phyloP scores from a whole-genome alignment of 192 early-diverging fungal genomes.

The Backusella tuberculispora region DNA sequence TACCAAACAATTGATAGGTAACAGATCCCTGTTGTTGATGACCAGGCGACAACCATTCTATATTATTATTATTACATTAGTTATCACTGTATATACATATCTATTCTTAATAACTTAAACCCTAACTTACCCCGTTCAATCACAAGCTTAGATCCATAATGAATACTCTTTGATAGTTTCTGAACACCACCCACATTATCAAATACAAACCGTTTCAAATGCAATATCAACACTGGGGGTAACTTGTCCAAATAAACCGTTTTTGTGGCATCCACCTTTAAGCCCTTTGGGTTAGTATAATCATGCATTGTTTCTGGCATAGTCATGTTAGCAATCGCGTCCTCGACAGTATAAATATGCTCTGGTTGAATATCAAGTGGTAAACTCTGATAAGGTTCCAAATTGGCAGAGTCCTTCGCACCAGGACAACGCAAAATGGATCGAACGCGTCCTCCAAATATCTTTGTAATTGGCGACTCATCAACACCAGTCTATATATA shows the following conservation, averaged over 20 bases:
- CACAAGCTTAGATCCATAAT: conserved; percentile 66
- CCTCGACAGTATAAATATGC: conserved; percentile 77
- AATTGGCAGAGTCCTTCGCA: conserved; percentile 76
- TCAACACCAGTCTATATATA: conserved; percentile 57
- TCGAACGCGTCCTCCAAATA: conserved; percentile 86
- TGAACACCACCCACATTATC: conserved; percentile 70
- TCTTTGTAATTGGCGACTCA: conserved; percentile 80
- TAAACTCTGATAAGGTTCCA: conserved; percentile 89
- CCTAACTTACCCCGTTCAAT: conserved; percentile 58
- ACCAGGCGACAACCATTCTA: conserved; percentile 66
- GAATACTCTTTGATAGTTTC: conserved; percentile 88
- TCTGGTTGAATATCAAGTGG: conserved; percentile 82
- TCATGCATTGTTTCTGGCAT: conserved; percentile 82
- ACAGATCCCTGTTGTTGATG: conserved; percentile 46
- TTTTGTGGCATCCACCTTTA: conserved; percentile 71
- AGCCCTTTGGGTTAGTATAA: conserved; percentile 60
- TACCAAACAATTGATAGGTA: conserved; percentile 77
- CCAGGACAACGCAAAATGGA: conserved; percentile 76
- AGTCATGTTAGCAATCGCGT: conserved; percentile 82
- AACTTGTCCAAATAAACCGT: conserved; percentile 79
- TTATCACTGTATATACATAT: neutral
- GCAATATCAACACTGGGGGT: conserved; percentile 91
- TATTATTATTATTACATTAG: neutral
- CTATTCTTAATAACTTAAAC: neutral
- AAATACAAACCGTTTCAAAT: conserved; percentile 94